phyloP scores from a whole-genome alignment of 2,329 filamentous ascomycete species.

The Xylariaceae sp. region DNA sequence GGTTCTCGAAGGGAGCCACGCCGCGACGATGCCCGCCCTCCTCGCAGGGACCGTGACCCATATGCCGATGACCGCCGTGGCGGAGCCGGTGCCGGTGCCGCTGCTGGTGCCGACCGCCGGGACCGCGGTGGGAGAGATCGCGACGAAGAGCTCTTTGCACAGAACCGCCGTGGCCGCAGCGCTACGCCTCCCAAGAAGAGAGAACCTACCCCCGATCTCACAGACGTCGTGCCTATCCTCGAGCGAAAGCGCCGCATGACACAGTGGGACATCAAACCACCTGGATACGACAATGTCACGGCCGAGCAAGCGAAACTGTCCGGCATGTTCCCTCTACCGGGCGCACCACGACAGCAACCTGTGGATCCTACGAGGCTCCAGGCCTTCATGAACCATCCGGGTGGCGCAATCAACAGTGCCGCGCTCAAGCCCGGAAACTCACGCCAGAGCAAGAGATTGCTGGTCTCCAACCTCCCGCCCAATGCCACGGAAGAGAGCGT shows the following conservation, averaged over 20 bases:
- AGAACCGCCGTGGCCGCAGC: constrained; percentile 63
- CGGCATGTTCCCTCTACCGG: constrained; percentile 96
- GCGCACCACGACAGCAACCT: constrained; percentile 87
- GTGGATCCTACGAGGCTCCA: constrained; percentile 94
- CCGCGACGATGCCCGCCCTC: constrained; percentile 51
- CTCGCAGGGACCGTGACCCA: constrained; percentile 48
- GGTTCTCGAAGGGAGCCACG: constrained; percentile 38
- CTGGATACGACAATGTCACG: constrained; percentile 96
- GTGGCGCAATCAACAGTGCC: constrained; percentile 63
- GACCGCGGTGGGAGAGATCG: constrained; percentile 39
- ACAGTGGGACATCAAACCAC: constrained; percentile 99
- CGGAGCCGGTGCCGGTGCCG: constrained; percentile 14
- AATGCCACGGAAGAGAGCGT: constrained; percentile 70
- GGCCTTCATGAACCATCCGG: constrained; percentile 90
- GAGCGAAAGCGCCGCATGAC: constrained; percentile 88
- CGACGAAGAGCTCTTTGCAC: constrained; percentile 44
- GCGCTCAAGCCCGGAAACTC: constrained; percentile 88
- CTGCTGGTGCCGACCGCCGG: constrained; percentile 40
- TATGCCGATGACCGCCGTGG: constrained; percentile 57
- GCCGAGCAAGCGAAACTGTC: constrained; percentile 98
- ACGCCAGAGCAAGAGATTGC: constrained; percentile 85
- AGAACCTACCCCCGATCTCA: constrained; percentile 93
- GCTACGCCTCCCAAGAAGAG: constrained; percentile 80
- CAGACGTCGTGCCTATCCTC: constrained; percentile 73
- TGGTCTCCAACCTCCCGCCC: constrained; percentile 76